Conservation (phyloP, 139 green algal genomes). For the Zygnema cylindricum region DNA sequence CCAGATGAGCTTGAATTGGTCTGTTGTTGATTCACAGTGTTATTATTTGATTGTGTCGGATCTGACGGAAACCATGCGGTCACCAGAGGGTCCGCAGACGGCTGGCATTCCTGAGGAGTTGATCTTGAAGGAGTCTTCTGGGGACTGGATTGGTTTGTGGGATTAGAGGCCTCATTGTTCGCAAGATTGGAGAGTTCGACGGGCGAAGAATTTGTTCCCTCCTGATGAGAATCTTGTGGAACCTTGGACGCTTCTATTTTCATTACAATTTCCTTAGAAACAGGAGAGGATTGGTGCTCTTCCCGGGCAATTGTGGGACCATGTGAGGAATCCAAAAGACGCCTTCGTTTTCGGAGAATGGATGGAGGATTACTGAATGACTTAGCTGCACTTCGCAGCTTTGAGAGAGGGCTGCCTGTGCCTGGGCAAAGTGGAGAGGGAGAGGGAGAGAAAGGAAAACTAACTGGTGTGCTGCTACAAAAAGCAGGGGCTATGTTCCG, state of each 20-base stretch:
- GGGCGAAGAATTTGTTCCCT: background rate
- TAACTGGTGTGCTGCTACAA: constrained; percentile 1
- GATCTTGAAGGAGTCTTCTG: background rate
- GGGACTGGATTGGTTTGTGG: background rate
- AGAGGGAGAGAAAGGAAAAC: background rate
- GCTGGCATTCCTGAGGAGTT: background rate
- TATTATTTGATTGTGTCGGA: background rate
- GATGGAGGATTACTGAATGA: constrained; percentile 55
- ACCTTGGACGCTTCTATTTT: constrained; percentile 12
- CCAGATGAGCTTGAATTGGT: background rate
- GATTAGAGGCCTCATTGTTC: background rate
- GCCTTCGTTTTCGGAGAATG: constrained; percentile 54
- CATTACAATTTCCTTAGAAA: background rate
- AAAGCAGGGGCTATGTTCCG: constrained; percentile 44
- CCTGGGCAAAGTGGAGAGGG: background rate
- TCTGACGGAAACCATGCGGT: background rate
- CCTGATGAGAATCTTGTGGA: background rate
- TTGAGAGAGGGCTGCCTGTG: constrained; percentile 39
- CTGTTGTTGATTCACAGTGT: background rate
- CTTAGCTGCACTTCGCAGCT: constrained; percentile 58
- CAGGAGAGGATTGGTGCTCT: background rate
- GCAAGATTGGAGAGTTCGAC: background rate
- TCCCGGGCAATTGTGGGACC: constrained; percentile 4
- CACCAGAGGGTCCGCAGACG: background rate
- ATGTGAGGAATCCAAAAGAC: constrained; percentile 4